phyloP scores from a whole-genome alignment of 805 yeast genomes.

The Teunomyces atbi region DNA sequence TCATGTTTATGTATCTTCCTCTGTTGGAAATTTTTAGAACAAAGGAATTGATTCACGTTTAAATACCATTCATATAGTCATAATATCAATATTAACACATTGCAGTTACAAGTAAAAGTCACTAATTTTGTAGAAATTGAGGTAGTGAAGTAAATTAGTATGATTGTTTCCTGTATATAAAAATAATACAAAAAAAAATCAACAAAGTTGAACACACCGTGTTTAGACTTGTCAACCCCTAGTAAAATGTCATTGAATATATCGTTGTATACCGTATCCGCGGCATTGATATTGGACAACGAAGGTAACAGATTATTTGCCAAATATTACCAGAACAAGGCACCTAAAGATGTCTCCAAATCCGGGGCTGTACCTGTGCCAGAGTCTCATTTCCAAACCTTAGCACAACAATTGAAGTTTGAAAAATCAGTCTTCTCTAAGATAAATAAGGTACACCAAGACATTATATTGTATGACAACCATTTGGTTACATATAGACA shows the following conservation, averaged over 20 bases:
- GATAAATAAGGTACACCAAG: conserved; percentile 78
- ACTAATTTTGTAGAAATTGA: no score
- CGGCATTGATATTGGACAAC: conserved; percentile 75
- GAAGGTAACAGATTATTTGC: conserved; percentile 79
- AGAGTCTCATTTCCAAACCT: conserved; percentile 37
- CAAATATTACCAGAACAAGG: conserved; percentile 75
- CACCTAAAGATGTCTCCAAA: conserved; percentile 26
- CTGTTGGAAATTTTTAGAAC: no score
- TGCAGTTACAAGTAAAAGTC: not conserved
- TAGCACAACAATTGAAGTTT: conserved; percentile 70
- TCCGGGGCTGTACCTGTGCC: conserved; percentile 3
- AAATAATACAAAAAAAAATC: not conserved
- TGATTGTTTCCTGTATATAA: not conserved
- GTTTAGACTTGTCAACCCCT: conserved; percentile 1
- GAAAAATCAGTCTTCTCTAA: conserved; percentile 71
- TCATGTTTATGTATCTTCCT: conserved; percentile 31
- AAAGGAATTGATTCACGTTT: not conserved
- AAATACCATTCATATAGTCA: not conserved
- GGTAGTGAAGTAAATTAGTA: not conserved
- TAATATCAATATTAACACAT: not conserved
- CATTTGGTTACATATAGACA: conserved; percentile 86
- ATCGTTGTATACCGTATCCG: conserved; percentile 79
- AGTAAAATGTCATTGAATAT: conserved; percentile 43
- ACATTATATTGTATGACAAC: conserved; percentile 75
- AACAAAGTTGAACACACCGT: conserved; percentile 6